Evolutionary conservation across 441 rosid species (phyloP).

Genomic region (Metrosideros polymorpha): DNA sequence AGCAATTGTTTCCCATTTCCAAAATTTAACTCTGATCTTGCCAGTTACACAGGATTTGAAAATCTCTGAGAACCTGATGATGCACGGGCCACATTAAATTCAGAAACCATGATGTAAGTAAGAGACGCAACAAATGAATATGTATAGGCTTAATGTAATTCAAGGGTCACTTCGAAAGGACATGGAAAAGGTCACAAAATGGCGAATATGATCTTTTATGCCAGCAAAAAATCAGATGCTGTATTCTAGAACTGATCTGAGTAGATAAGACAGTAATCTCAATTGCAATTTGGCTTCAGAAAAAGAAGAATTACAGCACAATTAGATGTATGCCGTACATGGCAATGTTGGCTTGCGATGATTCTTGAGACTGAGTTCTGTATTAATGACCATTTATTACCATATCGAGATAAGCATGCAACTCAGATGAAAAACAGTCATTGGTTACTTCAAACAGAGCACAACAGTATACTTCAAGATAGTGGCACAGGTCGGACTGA

Average conservation of each 20-base stretch:
- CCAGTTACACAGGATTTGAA: slow-evolving; percentile 19
- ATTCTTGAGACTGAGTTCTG: not conserved
- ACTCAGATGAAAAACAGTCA: not conserved
- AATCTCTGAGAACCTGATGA: slow-evolving; percentile 30
- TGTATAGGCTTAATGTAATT: not conserved
- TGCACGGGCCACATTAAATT: not conserved
- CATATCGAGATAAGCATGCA: not conserved
- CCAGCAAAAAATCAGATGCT: too few relatives aligned
- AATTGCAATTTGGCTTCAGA: not conserved
- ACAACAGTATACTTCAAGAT: not conserved
- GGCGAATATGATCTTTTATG: too few relatives aligned
- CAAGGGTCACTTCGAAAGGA: not conserved
- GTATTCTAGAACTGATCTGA: too few relatives aligned
- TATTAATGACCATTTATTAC: not conserved
- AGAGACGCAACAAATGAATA: not conserved
- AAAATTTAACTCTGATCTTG: slow-evolving; percentile 21
- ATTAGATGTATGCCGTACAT: not conserved
- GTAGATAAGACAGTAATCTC: too few relatives aligned
- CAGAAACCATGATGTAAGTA: not conserved
- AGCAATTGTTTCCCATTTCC: slow-evolving; percentile 41
- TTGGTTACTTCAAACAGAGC: not conserved
- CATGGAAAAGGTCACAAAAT: not conserved
- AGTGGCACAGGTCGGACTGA: not conserved
- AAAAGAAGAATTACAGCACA: not conserved
- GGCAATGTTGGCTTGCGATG: not conserved